Base-by-base conservation (phyloP, 768 basidiomycete species). In the Tricholoma saponaceum region DNA sequence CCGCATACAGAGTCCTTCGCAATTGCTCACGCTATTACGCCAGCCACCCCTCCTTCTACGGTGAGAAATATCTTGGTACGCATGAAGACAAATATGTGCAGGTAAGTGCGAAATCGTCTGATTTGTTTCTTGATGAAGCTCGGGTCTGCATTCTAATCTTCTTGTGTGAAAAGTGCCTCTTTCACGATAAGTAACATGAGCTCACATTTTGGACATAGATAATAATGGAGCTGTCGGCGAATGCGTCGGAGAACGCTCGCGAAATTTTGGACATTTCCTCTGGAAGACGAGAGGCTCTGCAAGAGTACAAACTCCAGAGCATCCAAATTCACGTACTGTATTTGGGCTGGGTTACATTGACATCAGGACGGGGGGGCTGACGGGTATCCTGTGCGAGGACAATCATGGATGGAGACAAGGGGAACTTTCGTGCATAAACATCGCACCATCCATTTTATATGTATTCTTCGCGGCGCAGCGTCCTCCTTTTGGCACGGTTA, bases 61-160 rank as follows among this genome's bases (percentile, higher is more conserved):
- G 70, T 71, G 25, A 70, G 58, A 1, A 58, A 60, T 16, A 65
- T 51, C 57, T 66, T 67, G 9, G 58, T 65, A 14, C 58, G 62
- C 33, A 62, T 66, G 58, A 65, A 68, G 14, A 57, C 25, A 12
- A 58, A 41, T 9, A 62, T 55, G 10, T 56, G 50, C 20, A 57
- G 20, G 23, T 13, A 13, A 6, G 14, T 26, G 8, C 52, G 33
- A 25, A 39, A 16, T 14, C 37, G 18, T 14, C 51, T 20, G 39
- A 41, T 41, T 18, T 20, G n/a, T 41, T 14, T 41, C 13, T 13
- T 25, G 10, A 46, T 13, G 23, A 46, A 46, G 12, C 12, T 46
- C 6, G 44, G 44, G 12, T 23, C 13, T 23, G 2, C 20, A 13
- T 46, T 46, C 44, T 46, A 14, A 25, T 46, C 23, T 46, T 25